phyloP scores from a whole-genome alignment of 805 yeast genomes.

The Cyberlindnera suaveolens region DNA sequence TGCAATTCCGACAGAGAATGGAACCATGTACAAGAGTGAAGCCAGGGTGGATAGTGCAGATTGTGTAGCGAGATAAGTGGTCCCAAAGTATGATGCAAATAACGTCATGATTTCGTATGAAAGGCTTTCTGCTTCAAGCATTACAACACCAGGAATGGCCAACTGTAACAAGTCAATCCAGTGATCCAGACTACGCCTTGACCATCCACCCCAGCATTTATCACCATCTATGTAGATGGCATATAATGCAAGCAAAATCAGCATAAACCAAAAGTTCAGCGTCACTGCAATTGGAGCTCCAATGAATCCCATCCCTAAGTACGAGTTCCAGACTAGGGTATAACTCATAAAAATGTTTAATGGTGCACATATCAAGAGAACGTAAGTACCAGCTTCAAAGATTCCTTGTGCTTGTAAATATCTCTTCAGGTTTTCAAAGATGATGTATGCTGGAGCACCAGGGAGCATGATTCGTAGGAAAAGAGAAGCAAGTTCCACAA shows the following conservation, averaged over 20 bases:
- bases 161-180: constrained; percentile 54
- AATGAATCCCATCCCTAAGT: constrained; percentile 57
- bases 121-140: constrained; percentile 72
- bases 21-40: constrained; percentile 62
- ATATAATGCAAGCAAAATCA: constrained; percentile 47
- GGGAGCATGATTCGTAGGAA: constrained; percentile 52
- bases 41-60: constrained; percentile 64
- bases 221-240: constrained; percentile 37
- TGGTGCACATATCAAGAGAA: constrained; percentile 58
- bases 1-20: constrained; percentile 69
- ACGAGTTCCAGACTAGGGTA: constrained; percentile 55
- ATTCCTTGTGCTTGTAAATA: constrained; percentile 82
- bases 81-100: constrained; percentile 65
- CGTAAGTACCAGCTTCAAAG: constrained; percentile 78
- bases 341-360: constrained; percentile 56
- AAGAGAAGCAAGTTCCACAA: constrained; percentile 48
- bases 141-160: constrained; percentile 70
- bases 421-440: constrained; percentile 78
- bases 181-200: constrained; percentile 27
- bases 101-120: constrained; percentile 71
- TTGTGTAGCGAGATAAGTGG: constrained; percentile 66
- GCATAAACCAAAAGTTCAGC: constrained; percentile 59
- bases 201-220: constrained; percentile 31
- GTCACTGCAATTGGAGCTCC: constrained; percentile 76
- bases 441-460: constrained; percentile 74